Percentiles rank a stretch among this genome's conserved stretches.
These are phyloP conservation scores for Begonia fuchsioides DNA, from an alignment of 306 rosid species.

Conservation along the genomic window DNA sequence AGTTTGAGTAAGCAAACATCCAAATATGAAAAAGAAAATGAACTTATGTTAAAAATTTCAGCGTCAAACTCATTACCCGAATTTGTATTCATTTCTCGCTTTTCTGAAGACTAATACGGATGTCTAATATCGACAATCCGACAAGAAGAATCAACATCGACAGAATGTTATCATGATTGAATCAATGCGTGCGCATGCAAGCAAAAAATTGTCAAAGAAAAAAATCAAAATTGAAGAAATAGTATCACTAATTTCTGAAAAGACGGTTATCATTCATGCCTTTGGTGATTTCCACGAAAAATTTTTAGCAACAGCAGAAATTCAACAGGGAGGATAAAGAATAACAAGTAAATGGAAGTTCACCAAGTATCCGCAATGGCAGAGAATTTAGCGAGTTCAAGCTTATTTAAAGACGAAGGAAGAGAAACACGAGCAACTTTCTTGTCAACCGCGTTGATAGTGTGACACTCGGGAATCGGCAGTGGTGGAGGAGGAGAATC, in stretches of 20 bases:
- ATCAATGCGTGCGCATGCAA: too few relatives aligned
- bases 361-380: slow-evolving; percentile 68
- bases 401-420: slow-evolving; percentile 44
- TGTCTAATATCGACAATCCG: too few relatives aligned
- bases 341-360: slow-evolving; percentile 3
- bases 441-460: not conserved
- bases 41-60: not conserved
- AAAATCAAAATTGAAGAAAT: not conserved
- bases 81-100: not conserved
- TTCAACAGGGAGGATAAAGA: not conserved
- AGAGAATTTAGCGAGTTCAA: slow-evolving; percentile 61
- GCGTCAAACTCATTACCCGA: not conserved
- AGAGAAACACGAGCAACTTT: slow-evolving; percentile 4
- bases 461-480: slow-evolving; percentile 10
- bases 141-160: too few relatives aligned
- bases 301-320: not conserved
- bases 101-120: too few relatives aligned
- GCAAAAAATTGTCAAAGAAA: not conserved
- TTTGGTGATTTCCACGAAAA: not conserved
- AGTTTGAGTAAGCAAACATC: too few relatives aligned
- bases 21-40: not conserved
- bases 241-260: not conserved
- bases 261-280: too few relatives aligned
- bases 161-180: too few relatives aligned
- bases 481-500: slow-evolving; percentile 14